phyloP scores from a whole-genome alignment of 2,329 filamentous ascomycete genomes.

The Sporothrix luriei region DNA sequence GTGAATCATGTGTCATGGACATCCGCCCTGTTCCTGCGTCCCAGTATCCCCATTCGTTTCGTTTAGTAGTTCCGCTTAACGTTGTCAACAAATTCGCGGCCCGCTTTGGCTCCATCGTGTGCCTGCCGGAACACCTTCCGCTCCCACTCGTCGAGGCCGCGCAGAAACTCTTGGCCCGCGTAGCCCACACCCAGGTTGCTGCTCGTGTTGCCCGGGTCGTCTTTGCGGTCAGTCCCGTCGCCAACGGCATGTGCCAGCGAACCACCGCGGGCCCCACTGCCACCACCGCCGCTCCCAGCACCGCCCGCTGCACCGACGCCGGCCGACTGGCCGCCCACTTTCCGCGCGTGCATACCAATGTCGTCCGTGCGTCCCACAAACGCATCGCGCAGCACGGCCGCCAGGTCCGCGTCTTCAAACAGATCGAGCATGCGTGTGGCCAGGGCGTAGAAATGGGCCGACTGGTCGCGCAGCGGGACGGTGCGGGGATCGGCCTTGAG shows the following conservation, averaged over 20 bases:
- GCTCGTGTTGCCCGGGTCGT: conserved; percentile 47
- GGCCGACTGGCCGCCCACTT: conserved; percentile 69
- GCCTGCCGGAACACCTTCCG: conserved; percentile 72
- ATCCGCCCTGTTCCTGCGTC: background rate
- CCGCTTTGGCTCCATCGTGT: conserved; percentile 71
- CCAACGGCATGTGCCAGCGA: conserved; percentile 48
- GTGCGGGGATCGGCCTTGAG: conserved; percentile 86
- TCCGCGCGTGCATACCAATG: conserved; percentile 85
- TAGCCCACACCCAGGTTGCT: conserved; percentile 59
- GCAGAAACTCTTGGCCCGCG: conserved; percentile 78
- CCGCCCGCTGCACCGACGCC: conserved; percentile 41
- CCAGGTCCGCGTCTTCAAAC: conserved; percentile 79
- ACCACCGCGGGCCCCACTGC: conserved; percentile 50
- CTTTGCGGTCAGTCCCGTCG: conserved; percentile 59
- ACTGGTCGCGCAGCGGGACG: conserved; percentile 80
- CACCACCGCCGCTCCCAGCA: conserved; percentile 49
- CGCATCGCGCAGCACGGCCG: conserved; percentile 72
- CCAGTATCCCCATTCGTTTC: too few species aligned
- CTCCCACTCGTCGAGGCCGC: conserved; percentile 89
- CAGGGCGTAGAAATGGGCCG: conserved; percentile 84
- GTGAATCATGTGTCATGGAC: background rate
- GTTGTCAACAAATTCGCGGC: conserved; percentile 70
- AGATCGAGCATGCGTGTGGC: conserved; percentile 84
- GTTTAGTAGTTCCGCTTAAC: conserved; percentile 49
- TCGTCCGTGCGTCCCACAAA: conserved; percentile 81